Base-by-base conservation (phyloP, 2,329 filamentous ascomycete genomes). In the Colletotrichum musae region DNA sequence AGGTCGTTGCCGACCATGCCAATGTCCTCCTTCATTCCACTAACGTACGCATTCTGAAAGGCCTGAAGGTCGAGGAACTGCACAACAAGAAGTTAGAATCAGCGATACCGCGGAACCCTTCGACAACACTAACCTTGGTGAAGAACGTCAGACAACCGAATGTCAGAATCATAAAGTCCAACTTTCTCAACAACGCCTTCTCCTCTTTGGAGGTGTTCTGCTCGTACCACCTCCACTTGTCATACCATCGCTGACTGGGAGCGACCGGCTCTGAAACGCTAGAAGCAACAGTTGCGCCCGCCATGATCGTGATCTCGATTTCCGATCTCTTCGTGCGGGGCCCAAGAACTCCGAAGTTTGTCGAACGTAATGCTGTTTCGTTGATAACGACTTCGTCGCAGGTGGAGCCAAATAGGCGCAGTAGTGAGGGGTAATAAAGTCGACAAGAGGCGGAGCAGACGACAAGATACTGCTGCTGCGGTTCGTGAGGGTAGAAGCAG, bases 91-190 rank as follows among this genome's bases (percentile, higher is more conserved):
- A 0, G n/a, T 65, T 6, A 65, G 56, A 4, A 24, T 12, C 13
- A 13, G 1, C 13, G 16, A 10, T n/a, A 7, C 2, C 21, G 21
- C 45, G 16, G 16, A 1, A 26, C 21, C 18, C 13, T 1, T 15
- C 6, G 4, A 53, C 32, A 24, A n/a, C 2, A 63, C 84, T 26
- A 73, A 85, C 85, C 73, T 87, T 87, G 72, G 85, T 80, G 67
- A 88, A 86, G 74, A 87, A 88, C 71, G 82, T 85, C 54, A 91
- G 75, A 73, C 88, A 91, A 76, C 88, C 91, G 74, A 90, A 91
- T 0, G 86, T 88, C 57, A 91, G 77, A 72, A 91, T 90, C 78
- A 90, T 90, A 73, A 90, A 90, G 75, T 91, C 89, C 59, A 90
- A 87, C 79, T 88, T 90, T 53, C 81, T 83, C 13, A 91, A 79